phyloP scores from a whole-genome alignment of 2,329 filamentous ascomycete genomes.

The Trichoderma sp. region DNA sequence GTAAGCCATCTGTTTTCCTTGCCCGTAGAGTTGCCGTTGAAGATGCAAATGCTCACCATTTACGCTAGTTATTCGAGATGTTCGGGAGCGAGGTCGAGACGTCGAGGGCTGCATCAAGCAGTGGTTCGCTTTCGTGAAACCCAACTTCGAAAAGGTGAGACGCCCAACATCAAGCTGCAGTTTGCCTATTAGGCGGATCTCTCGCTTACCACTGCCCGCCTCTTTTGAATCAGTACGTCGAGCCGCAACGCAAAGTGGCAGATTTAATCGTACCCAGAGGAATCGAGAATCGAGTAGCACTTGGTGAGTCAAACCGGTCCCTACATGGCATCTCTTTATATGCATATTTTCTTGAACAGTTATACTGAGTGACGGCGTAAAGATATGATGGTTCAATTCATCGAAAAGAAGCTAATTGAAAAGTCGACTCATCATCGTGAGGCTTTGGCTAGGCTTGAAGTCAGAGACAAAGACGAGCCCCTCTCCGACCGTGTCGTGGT shows the following conservation, averaged over 20 bases:
- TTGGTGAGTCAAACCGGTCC: constrained; percentile 50
- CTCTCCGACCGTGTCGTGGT: constrained; percentile 73
- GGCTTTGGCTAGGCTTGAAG: constrained; percentile 72
- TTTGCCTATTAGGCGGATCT: background rate
- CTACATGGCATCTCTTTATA: background rate
- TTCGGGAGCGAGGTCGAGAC: constrained; percentile 82
- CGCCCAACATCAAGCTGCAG: background rate
- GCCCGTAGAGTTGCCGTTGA: background rate
- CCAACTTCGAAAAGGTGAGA: constrained; percentile 77
- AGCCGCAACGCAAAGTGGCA: constrained; percentile 85
- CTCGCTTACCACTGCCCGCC: background rate
- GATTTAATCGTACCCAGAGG: constrained; percentile 95
- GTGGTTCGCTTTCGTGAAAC: constrained; percentile 95
- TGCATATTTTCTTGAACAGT: background rate
- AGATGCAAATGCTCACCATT: constrained; percentile 10
- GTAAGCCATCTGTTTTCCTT: constrained; percentile 50
- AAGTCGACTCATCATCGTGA: constrained; percentile 82
- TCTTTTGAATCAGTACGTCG: constrained; percentile 61
- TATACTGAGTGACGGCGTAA: background rate
- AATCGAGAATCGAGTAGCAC: constrained; percentile 90
- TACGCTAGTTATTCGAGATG: constrained; percentile 72
- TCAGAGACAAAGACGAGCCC: constrained; percentile 66
- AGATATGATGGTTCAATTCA: constrained; percentile 93
- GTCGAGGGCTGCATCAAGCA: constrained; percentile 97
- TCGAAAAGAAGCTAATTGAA: constrained; percentile 78